A percentile compares a stretch with the other conserved stretches of the same genome.
Evolutionary conservation across 192 early-diverging fungal species (phyloP).

Genomic region (Coemansia sp.): DNA sequence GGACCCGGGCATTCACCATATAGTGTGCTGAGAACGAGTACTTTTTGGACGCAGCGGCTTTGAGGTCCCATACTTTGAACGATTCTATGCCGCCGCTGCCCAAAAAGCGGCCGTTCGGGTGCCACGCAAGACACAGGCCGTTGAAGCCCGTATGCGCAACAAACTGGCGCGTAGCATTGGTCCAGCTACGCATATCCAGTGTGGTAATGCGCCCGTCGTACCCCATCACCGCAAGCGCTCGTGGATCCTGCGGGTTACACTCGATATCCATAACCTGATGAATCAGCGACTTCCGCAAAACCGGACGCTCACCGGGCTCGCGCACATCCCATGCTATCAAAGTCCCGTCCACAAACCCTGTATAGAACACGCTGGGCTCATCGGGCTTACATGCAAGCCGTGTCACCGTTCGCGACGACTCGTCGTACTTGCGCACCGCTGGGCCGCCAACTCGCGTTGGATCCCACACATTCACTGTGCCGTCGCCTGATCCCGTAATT

Average conservation of each 20-base stretch:
- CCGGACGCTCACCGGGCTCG: constrained; percentile 6
- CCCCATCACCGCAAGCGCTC: constrained; percentile 31
- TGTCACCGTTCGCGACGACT: constrained; percentile 28
- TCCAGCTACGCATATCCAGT: constrained; percentile 37
- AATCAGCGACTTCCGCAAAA: constrained; percentile 16
- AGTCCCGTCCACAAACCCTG: constrained; percentile 28
- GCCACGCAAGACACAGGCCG: constrained; percentile 47
- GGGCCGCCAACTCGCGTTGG: constrained; percentile 23
- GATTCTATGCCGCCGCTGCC: constrained; percentile 48
- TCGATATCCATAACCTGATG: constrained; percentile 34
- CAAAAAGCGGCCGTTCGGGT: constrained; percentile 49
- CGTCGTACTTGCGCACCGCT: constrained; percentile 27
- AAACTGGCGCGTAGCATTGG: constrained; percentile 2
- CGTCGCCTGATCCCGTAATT: constrained; percentile 39
- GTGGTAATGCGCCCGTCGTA: constrained; percentile 30
- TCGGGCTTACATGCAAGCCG: constrained; percentile 44
- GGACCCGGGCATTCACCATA: constrained; percentile 35
- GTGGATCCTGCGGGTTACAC: constrained; percentile 42
- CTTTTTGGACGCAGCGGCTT: constrained; percentile 25
- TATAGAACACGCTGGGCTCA: constrained; percentile 39
- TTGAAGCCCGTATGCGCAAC: constrained; percentile 26
- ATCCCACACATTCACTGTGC: constrained; percentile 46
- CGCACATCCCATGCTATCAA: constrained; percentile 45
- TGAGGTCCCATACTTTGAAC: constrained; percentile 51
- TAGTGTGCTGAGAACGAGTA: constrained; percentile 21